These are phyloP conservation scores for Viridothelium virens DNA, from an alignment of 495 filamentous ascomycete genomes.

Conservation along the genomic window DNA sequence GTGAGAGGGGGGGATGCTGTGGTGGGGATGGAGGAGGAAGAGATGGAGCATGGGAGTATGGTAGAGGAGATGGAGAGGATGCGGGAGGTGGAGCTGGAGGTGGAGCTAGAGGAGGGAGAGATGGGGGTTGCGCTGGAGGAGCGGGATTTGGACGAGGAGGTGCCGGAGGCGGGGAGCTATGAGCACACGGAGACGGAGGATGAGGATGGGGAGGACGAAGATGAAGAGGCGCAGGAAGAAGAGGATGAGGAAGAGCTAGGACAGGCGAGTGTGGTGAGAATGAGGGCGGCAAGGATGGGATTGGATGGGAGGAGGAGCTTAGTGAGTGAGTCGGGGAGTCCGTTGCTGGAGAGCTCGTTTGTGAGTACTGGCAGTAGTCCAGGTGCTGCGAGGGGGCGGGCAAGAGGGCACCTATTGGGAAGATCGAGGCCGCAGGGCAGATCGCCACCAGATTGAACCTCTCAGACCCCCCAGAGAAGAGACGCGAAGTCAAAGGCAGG, in stretches of 20 bases:
- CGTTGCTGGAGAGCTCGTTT: constrained; percentile 27
- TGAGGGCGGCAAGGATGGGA: constrained; percentile 22
- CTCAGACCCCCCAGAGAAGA: not conserved
- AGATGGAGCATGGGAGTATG: not conserved
- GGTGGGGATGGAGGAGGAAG: constrained; percentile 29
- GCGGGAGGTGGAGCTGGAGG: constrained; percentile 24
- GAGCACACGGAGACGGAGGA: constrained; percentile 81
- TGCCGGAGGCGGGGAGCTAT: constrained; percentile 61
- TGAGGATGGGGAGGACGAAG: constrained; percentile 42
- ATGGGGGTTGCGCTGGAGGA: constrained; percentile 40
- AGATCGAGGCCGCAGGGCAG: not conserved
- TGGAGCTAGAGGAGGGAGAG: constrained; percentile 36
- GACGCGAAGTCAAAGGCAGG: not conserved
- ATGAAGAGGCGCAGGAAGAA: constrained; percentile 30
- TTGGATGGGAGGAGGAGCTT: constrained; percentile 28
- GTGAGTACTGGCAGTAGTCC: constrained; percentile 24
- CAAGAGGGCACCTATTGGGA: not conserved
- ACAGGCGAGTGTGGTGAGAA: constrained; percentile 12
- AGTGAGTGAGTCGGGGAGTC: constrained; percentile 20
- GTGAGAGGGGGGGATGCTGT: constrained; percentile 29
- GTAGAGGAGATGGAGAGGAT: constrained; percentile 28
- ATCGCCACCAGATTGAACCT: not conserved
- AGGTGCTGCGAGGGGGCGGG: not conserved
- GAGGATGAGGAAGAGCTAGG: constrained; percentile 37
- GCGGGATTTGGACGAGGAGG: constrained; percentile 55